A percentile compares a stretch with the other conserved stretches of the same genome.
Conservation (phyloP, 768 basidiomycete species). For the Tulasnella sp. region DNA sequence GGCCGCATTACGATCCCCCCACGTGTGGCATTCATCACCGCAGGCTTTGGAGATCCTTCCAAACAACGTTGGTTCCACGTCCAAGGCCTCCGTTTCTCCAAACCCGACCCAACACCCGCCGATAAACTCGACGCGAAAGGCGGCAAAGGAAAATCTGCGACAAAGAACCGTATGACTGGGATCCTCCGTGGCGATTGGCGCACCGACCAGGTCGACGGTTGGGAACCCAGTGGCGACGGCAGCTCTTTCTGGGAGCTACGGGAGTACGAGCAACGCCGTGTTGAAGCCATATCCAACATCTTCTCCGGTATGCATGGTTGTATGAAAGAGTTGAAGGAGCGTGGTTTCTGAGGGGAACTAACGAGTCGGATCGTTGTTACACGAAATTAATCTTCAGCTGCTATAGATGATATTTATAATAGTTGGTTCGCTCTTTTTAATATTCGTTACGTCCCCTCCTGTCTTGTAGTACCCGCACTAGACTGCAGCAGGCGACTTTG, state of each 20-base stretch:
- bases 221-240: neutral
- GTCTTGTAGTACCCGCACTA: too few relatives aligned
- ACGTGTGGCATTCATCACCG: conserved; percentile 15
- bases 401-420: too few relatives aligned
- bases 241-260: conserved; percentile 14
- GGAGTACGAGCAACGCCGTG: conserved; percentile 16
- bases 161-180: conserved; percentile 12
- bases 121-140: neutral
- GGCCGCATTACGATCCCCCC: conserved; percentile 19
- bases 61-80: conserved; percentile 18
- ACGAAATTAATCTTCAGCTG: too few relatives aligned
- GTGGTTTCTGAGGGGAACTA: neutral
- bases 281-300: neutral
- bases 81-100: conserved; percentile 13
- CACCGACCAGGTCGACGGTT: conserved; percentile 10
- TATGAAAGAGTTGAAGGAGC: conserved; percentile 7
- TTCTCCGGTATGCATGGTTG: conserved; percentile 6
- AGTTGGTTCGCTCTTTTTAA: too few relatives aligned
- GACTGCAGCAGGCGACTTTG: too few relatives aligned
- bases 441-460: too few relatives aligned
- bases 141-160: neutral
- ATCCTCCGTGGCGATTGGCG: conserved; percentile 18
- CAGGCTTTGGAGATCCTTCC: conserved; percentile 14
- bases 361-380: neutral
- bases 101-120: neutral